Evolutionary conservation across 495 filamentous ascomycete genomes (phyloP).

Genomic region (Xylaria scruposa): DNA sequence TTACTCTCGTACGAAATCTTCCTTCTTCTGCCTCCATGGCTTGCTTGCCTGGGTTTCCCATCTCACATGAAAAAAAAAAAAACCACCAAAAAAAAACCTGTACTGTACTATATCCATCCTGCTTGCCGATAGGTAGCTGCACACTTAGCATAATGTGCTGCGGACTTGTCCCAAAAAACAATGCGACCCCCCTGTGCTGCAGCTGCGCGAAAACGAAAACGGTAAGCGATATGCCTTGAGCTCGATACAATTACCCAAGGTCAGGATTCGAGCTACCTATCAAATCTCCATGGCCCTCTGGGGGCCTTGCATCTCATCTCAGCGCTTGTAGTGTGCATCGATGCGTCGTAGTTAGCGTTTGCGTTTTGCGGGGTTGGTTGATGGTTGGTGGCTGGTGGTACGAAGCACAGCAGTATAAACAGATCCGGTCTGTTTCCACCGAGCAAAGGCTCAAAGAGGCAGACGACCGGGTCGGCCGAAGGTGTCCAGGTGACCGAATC

Average conservation of each 20-base stretch:
- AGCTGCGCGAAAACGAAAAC: conserved; percentile 17
- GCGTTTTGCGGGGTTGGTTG: conserved; percentile 8
- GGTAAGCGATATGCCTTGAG: conserved; percentile 9
- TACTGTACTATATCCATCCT: neutral
- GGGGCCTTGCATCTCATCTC: conserved; percentile 10
- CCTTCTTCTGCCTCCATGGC: neutral
- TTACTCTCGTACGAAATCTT: conserved; percentile 15
- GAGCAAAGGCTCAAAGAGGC: neutral
- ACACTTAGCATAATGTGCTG: neutral
- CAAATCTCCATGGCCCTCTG: neutral
- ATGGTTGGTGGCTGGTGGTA: neutral
- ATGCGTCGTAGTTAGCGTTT: conserved; percentile 14
- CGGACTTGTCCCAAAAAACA: conserved; percentile 8
- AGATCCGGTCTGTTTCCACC: conserved; percentile 2
- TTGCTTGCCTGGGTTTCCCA: neutral
- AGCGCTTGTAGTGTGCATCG: conserved; percentile 3
- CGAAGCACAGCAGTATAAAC: conserved; percentile 3
- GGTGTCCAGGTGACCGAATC: conserved; percentile 25
- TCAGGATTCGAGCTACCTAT: neutral
- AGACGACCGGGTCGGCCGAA: conserved; percentile 1
- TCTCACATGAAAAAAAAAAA: neutral
- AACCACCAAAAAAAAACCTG: neutral
- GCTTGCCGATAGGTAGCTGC: neutral
- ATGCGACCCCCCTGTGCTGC: conserved; percentile 15
- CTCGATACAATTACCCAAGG: neutral